Evolutionary conservation across 305 asterid species (phyloP), one percentile per base, ranked within the genome.

Genomic region (Rubia occidens): DNA sequence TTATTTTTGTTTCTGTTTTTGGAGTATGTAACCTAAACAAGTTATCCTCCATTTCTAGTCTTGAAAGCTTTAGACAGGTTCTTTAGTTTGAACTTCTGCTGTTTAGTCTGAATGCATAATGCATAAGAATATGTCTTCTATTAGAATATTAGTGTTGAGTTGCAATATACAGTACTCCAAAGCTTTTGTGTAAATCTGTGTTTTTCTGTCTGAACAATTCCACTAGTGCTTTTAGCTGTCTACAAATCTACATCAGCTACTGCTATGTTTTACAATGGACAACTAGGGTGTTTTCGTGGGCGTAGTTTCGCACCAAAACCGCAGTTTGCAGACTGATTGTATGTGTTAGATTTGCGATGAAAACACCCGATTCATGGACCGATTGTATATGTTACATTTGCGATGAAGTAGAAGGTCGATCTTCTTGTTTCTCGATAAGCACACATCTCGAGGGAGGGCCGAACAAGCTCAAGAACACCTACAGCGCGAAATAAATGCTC

Each of bases 361-460:
- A 35, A 24, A 29, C 3, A 42, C 11, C 21, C 72, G 56, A 40
- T 39, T 44, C 24, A 3, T 44, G 40, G 7, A 44, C 65, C 11
- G 54, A 55, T 55, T 20, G 55, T 49, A 15, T 49, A 40, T 8
- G 56, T 78, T 72, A 82, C 77, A 80, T 81, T 29, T 82, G 83
- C 21, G 96, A 90, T 3, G 97, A 87, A 51, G 95, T 88, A 13
- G 98, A 93, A 14, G 98, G 98, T 58, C 96, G 87, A 67, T 88
- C 91, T 49, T 93, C 98, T 84, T 89, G 98, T 85, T 88, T 93
- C 88, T 90, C 98, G 59, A 92, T 81, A 17, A 89, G 85, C 75
- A 92, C 86, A 21, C 96, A 90, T 80, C 95, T 86, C 17, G 98
- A 90, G 14, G 98, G 98, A 21, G 98, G 98, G 66, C 98, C 98